These are phyloP conservation scores for Arachis hypogaea DNA, from an alignment of 306 rosid species.

Conservation along the genomic window DNA sequence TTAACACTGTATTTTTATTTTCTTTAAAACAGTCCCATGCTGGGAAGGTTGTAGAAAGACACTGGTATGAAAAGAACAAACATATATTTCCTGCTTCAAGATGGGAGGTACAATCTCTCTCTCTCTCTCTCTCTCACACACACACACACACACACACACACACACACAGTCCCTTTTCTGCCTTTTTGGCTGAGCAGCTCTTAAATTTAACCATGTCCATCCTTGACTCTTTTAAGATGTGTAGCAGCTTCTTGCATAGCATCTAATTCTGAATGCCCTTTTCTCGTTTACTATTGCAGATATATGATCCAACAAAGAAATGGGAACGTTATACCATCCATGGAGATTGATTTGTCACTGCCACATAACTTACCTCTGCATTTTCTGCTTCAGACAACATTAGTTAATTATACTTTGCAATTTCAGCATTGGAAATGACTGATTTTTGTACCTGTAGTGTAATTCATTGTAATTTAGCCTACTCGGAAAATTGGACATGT, in stretches of 20 bases:
- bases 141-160: neutral
- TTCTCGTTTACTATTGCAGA: conserved; percentile 35
- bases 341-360: conserved; percentile 56
- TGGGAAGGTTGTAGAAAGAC: conserved; percentile 97
- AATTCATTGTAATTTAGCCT: neutral
- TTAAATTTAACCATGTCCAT: neutral
- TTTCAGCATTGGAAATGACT: conserved; percentile 16
- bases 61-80: conserved; percentile 98
- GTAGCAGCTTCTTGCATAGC: conserved; percentile 3
- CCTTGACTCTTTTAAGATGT: neutral
- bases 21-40: conserved; percentile 78
- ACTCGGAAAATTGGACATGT: neutral
- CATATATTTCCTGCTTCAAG: conserved; percentile 98
- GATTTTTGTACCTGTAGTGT: conserved; percentile 16
- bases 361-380: conserved; percentile 19
- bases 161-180: neutral
- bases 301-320: conserved; percentile 67
- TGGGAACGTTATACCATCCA: conserved; percentile 79
- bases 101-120: conserved; percentile 74
- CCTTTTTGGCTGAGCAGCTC: neutral
- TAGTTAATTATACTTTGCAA: neutral
- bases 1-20: conserved; percentile 10
- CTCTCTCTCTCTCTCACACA: neutral
- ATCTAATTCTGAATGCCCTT: conserved; percentile 1
- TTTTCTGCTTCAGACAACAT: neutral